Percentiles rank a stretch among this genome's conserved stretches.
These are phyloP conservation scores for Fusarium anguioides DNA, from an alignment of 2,329 filamentous ascomycete species.

Conservation along the genomic window DNA sequence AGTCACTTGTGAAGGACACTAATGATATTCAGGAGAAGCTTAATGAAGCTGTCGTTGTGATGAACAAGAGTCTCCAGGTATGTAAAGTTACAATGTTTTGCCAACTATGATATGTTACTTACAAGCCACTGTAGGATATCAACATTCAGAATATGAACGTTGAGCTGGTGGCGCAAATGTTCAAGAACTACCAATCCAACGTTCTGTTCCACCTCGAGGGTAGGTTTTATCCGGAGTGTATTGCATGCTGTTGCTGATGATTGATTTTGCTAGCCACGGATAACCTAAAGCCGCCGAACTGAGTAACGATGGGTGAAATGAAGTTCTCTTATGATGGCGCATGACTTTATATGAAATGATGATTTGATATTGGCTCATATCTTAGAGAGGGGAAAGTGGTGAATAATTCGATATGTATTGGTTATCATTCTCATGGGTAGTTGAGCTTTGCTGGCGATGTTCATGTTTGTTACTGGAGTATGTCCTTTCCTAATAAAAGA, in stretches of 20 bases:
- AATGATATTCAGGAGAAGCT: conserved; percentile 81
- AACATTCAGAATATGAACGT: conserved; percentile 99
- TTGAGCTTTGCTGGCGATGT: background rate
- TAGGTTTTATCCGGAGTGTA: conserved; percentile 52
- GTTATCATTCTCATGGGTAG: background rate
- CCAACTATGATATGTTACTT: background rate
- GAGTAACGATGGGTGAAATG: background rate
- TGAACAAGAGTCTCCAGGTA: conserved; percentile 93
- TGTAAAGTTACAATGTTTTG: background rate
- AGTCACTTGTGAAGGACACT: background rate
- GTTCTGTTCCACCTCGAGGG: conserved; percentile 97
- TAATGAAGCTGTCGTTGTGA: conserved; percentile 90
- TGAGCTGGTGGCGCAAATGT: conserved; percentile 98
- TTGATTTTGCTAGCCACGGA: conserved; percentile 76
- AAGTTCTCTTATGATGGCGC: conserved; percentile 1
- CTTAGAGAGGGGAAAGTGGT: background rate
- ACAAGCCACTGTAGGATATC: conserved; percentile 75
- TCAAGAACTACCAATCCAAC: conserved; percentile 99
- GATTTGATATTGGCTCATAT: background rate
- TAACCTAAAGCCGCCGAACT: conserved; percentile 77
- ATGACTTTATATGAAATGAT: conserved; percentile 32
- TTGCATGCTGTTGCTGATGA: background rate
- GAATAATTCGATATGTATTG: background rate
- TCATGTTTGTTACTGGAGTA: background rate
- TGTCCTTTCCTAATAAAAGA: too few relatives aligned